phyloP scores from a whole-genome alignment of 1,284 basidiomycete species.

The Cerioporus squamosus region DNA sequence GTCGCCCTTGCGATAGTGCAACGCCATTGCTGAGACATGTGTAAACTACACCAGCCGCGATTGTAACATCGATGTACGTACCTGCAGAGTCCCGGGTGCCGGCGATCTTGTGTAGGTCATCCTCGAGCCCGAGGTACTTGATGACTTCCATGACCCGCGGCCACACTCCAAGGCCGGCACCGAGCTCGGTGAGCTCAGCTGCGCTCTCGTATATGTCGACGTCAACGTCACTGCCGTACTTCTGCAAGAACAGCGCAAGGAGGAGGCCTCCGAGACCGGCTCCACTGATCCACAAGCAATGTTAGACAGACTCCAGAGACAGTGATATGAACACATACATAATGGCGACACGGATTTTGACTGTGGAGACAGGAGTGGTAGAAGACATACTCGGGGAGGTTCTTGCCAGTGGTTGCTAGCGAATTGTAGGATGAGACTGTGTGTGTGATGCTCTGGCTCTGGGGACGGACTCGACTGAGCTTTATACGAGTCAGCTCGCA shows the following conservation, averaged over 20 bases:
- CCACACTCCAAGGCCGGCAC: constrained; percentile 60
- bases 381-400: not conserved
- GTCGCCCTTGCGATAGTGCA: constrained; percentile 15
- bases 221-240: constrained; percentile 39
- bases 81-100: constrained; percentile 39
- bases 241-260: constrained; percentile 40
- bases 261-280: constrained; percentile 43
- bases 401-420: too few species aligned
- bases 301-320: not conserved
- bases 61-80: not conserved
- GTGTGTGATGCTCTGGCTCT: too few species aligned
- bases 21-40: not conserved
- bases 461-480: too few species aligned
- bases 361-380: not conserved
- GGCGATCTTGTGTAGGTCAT: constrained; percentile 45
- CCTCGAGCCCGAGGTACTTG: constrained; percentile 50
- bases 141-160: constrained; percentile 55
- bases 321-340: not conserved
- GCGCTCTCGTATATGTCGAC: constrained; percentile 54
- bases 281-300: constrained; percentile 42
- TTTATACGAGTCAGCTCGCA: too few species aligned
- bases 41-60: constrained; percentile 12
- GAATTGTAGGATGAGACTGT: too few species aligned
- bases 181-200: constrained; percentile 49
- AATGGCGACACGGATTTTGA: constrained; percentile 4